These are phyloP conservation scores for Chlorella sp. DNA, from an alignment of 139 green algal genomes.

Conservation along the genomic window DNA sequence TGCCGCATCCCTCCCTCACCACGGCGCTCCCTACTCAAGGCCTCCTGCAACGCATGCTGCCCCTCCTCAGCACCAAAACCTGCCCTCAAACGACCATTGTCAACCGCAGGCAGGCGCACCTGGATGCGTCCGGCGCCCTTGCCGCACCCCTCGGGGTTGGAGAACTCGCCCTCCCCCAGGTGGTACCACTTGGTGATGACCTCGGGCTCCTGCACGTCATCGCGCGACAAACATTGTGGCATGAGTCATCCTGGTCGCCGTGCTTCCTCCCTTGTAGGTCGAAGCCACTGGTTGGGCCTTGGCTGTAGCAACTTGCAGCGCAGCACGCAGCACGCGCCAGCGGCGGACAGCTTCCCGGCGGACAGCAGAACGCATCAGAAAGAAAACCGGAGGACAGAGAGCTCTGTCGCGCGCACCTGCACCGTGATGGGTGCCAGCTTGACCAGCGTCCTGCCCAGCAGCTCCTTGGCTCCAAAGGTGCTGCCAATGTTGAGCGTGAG, in stretches of 20 bases:
- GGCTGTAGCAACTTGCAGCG: no score
- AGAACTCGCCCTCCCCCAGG: conserved; percentile 3
- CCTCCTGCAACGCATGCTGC: neutral
- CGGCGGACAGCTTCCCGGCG: no score
- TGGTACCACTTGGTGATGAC: conserved; percentile 1
- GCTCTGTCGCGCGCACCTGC: no score
- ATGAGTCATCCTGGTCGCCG: no score
- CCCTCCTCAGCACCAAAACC: neutral
- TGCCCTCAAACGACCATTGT: neutral
- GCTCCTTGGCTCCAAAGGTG: conserved; percentile 3
- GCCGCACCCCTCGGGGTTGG: conserved; percentile 6
- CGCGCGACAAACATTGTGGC: no score
- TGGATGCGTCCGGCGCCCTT: neutral
- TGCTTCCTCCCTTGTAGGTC: no score
- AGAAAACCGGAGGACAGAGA: no score
- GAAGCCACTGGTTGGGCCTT: no score
- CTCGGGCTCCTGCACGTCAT: conserved; percentile 4
- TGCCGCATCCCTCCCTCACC: neutral
- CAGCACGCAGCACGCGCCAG: no score
- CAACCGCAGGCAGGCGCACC: neutral
- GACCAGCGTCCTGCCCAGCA: neutral
- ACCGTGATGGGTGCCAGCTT: conserved; percentile 4
- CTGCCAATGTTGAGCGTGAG: conserved; percentile 1
- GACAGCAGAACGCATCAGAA: no score
- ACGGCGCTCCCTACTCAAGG: no score